These are phyloP conservation scores for Amaranthus tricolor DNA, from an alignment of 179 eudicot genomes.

Conservation along the genomic window DNA sequence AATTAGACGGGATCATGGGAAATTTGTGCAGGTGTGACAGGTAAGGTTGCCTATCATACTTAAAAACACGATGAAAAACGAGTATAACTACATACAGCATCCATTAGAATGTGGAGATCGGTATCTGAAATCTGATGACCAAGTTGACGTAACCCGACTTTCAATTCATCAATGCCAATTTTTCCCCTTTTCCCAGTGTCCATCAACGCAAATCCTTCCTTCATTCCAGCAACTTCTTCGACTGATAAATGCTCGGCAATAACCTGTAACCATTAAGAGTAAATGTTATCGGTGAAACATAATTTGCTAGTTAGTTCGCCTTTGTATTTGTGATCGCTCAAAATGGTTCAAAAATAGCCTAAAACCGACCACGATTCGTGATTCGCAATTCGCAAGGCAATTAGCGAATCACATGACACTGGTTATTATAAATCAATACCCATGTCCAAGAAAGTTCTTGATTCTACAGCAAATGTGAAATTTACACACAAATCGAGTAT, in stretches of 20 bases:
- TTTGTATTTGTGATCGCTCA: too few species aligned
- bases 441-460: background rate
- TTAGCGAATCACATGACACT: too few species aligned
- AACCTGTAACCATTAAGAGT: slow-evolving; percentile 40
- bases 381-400: too few species aligned
- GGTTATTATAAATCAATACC: too few species aligned
- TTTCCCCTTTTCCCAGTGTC: slow-evolving; percentile 71
- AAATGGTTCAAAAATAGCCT: too few species aligned
- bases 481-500: slow-evolving; percentile 11
- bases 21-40: background rate
- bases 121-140: slow-evolving; percentile 65
- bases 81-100: slow-evolving; percentile 56
- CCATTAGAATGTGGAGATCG: slow-evolving; percentile 80
- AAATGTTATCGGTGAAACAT: background rate
- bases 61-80: background rate
- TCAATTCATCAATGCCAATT: slow-evolving; percentile 63
- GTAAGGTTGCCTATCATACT: background rate
- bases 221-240: slow-evolving; percentile 83
- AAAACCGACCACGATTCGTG: too few species aligned
- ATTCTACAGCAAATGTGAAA: background rate
- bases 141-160: slow-evolving; percentile 67
- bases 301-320: too few species aligned
- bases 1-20: too few species aligned
- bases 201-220: slow-evolving; percentile 68
- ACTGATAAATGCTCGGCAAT: slow-evolving; percentile 79